These are phyloP conservation scores for Mrakia gelida DNA, from an alignment of 768 basidiomycete species.

Conservation along the genomic window DNA sequence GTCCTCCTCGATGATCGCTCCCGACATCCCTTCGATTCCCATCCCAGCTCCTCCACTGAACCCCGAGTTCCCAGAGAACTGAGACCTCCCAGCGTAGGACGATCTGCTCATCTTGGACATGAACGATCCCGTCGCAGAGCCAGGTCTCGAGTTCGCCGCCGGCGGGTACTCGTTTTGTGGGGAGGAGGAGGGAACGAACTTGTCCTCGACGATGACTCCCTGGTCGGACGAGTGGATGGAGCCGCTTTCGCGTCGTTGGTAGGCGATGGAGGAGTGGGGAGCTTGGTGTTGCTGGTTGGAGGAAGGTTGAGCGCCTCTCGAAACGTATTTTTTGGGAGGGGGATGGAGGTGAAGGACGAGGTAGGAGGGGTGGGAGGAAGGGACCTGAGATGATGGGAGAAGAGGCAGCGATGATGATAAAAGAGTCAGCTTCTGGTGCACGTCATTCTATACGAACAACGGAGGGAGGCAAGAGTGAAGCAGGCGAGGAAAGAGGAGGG, in stretches of 20 bases:
- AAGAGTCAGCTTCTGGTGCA: not conserved
- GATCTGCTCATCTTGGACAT: not conserved
- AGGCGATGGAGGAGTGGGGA: conserved; percentile 2
- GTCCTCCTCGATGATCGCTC: conserved; percentile 11
- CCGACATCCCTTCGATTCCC: not conserved
- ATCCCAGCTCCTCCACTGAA: not conserved
- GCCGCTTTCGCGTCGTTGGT: conserved; percentile 6
- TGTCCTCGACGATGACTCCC: not conserved
- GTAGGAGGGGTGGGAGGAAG: conserved; percentile 24
- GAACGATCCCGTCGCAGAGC: not conserved
- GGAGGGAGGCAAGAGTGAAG: too few species aligned
- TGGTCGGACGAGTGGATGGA: not conserved
- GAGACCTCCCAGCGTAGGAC: not conserved
- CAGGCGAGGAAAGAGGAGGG: too few species aligned
- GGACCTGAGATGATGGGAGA: not conserved
- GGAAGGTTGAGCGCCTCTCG: conserved; percentile 1
- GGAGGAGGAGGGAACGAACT: not conserved
- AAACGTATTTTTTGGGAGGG: conserved; percentile 15
- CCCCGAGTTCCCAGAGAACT: not conserved
- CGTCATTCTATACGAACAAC: too few species aligned
- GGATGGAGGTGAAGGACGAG: conserved; percentile 28
- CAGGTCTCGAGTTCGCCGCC: not conserved
- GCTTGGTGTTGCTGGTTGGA: not conserved
- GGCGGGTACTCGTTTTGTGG: not conserved
- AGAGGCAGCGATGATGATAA: not conserved